These are phyloP conservation scores for Pisolithus microcarpus DNA, from an alignment of 768 basidiomycete species.

Conservation along the genomic window DNA sequence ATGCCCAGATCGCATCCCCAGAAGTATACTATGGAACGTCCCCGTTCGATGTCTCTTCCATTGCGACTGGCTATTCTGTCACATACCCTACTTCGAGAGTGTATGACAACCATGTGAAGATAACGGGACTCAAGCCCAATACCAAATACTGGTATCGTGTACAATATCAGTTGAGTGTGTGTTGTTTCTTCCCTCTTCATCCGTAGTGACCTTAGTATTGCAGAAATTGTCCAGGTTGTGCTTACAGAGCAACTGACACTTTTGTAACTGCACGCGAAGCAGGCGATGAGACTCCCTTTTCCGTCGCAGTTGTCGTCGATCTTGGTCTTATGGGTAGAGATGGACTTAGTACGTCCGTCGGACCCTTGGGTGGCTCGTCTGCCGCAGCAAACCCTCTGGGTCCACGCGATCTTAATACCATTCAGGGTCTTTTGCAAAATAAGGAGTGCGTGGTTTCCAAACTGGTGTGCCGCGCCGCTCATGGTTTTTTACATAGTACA, in stretches of 20 bases:
- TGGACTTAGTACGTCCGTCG: constrained; percentile 24
- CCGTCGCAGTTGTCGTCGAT: constrained; percentile 20
- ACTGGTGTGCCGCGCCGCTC: neutral
- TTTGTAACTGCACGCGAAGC: constrained; percentile 17
- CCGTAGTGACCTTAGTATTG: neutral
- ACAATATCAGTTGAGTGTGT: constrained; percentile 18
- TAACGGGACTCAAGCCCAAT: constrained; percentile 16
- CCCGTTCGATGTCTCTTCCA: constrained; percentile 12
- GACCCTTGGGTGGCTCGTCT: constrained; percentile 13
- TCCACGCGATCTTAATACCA: constrained; percentile 21
- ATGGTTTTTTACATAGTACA: constrained; percentile 9
- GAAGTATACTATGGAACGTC: constrained; percentile 21
- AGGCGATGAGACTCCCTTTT: constrained; percentile 15
- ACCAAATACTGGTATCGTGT: constrained; percentile 24
- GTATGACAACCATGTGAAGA: constrained; percentile 22
- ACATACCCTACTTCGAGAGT: constrained; percentile 22
- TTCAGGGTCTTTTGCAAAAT: constrained; percentile 23
- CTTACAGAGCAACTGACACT: constrained; percentile 18
- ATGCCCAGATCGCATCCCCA: constrained; percentile 12
- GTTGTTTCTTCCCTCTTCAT: neutral
- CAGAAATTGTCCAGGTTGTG: constrained; percentile 23
- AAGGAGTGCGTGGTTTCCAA: constrained; percentile 15
- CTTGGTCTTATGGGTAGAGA: constrained; percentile 23
- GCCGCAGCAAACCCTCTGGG: constrained; percentile 16
- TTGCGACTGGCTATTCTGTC: constrained; percentile 14